Evolutionary conservation across 1,284 basidiomycete species (phyloP), one percentile per base, ranked within the genome.

Genomic region (Heterobasidion occidentale): DNA sequence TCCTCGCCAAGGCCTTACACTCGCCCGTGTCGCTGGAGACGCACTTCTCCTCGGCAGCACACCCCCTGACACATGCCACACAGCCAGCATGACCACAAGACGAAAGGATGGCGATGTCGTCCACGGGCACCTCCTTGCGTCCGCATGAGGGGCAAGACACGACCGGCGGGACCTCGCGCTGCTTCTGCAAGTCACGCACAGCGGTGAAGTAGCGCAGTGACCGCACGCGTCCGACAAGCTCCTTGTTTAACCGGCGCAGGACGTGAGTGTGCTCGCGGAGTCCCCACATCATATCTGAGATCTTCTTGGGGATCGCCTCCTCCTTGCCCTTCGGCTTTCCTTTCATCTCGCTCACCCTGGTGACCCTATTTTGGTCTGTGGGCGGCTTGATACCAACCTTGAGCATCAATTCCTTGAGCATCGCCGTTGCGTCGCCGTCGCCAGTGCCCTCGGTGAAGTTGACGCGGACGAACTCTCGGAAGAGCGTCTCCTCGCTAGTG

Each of bases 21-120:
- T 77, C 77, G 9, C 81, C 84, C 7, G 78, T 78, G 3, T 75
- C 76, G 15, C 83, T 80, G 60, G 88, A 85, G 12, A 94, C 86
- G 64, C 92, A 95, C 63, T 88, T 86, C 68, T 95, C 92, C 55
- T 78, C 79, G 57, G 86, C 82, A 6, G 91, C 92, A 52, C 81
- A 84, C 36, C 75, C 71, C 55, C 74, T 78, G 60, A 96, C 88
- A 65, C 92, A 94, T 1, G 75, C 70, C 63, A 81, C 70, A 65
- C 92, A 94, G 3, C 93, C 91, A 63, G 83, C 85, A 67, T 97
- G 93, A 7, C 93, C 93, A 64, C 93, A 97, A 34, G 91, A 93
- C 2, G 92, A 94, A 27, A 95, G 77, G 2, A 96, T 86, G 9
- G 90, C 86, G 62, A 92, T 80, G 54, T 92, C 88, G 11, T 79